Percentiles rank a stretch among this genome's conserved stretches.
Evolutionary conservation across 345 rosid genomes (phyloP).

Genomic region (Hibiscus trionum): DNA sequence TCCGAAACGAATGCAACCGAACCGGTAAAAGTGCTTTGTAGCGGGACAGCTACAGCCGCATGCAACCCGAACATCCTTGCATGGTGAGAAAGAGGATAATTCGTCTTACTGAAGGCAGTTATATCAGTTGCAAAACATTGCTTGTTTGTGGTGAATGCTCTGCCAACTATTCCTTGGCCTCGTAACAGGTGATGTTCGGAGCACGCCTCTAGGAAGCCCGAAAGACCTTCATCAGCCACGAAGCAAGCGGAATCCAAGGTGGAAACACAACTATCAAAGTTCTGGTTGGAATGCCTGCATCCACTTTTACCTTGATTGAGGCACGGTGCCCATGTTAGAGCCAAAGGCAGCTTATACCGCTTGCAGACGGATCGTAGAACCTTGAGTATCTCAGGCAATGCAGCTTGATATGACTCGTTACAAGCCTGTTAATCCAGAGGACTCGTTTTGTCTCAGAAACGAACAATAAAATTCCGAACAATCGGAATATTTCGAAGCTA

Average conservation of each 20-base stretch:
- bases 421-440: constrained; percentile 43
- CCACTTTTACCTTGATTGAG: constrained; percentile 57
- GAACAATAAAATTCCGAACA: constrained; percentile 10
- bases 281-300: constrained; percentile 56
- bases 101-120: constrained; percentile 53
- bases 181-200: constrained; percentile 67
- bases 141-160: constrained; percentile 45
- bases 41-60: constrained; percentile 73
- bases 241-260: constrained; percentile 60
- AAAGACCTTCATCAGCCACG: constrained; percentile 37
- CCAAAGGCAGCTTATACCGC: constrained; percentile 55
- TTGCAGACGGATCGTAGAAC: constrained; percentile 53
- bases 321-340: constrained; percentile 77
- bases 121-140: constrained; percentile 61
- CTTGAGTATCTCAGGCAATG: constrained; percentile 46
- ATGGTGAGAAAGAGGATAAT: constrained; percentile 80
- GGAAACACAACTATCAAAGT: constrained; percentile 43
- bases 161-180: constrained; percentile 82
- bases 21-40: constrained; percentile 34
- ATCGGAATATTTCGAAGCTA: neutral
- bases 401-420: constrained; percentile 38
- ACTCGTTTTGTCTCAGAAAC: constrained; percentile 20
- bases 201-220: constrained; percentile 57
- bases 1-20: constrained; percentile 67
- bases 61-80: constrained; percentile 67